Base-by-base conservation (phyloP, 331 rosid species). In the Arachis monticola region DNA sequence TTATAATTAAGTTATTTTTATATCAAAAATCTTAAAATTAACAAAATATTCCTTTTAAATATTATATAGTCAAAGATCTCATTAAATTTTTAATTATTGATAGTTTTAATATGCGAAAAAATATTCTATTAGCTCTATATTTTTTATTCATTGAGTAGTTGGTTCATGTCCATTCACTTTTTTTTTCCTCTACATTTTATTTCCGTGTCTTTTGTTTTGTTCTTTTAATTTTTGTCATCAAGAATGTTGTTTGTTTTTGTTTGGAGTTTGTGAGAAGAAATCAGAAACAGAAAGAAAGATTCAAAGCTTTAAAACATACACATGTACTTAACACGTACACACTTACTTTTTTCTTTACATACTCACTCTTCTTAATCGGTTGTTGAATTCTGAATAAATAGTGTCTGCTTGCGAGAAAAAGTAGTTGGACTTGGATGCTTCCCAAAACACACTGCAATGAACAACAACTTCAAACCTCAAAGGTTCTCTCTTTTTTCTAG, bases 381-480 rank as follows among this genome's bases (percentile, higher is more conserved):
- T 66, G 59, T 60, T 70, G 60, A 55, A n/a, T 55, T 5, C 60
- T 13, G 57, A 51, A 51, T 11, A 51, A 51, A 51, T 10, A 14
- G 22, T 64, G 60, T 67, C 81, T 74, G 48, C 41, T 60, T 75
- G 30, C 66, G 64, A 44, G 60, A 32, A 46, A 2, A 13, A 63
- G 41, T 51, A 8, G 35, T 68, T 83, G 61, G 2, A 8, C 22
- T 68, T 83, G 61, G 2, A 57, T 57, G 30, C 3, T 22, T 55
- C 63, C n/a, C 46, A 63, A 27, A 2, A 0, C 50, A 17, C 72
- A 12, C 58, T 60, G 3, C 67, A 1, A 32, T 52, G 45, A 81
- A 72, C 10, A 2, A 11, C 44, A 66, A 42, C 41, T 38, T 73
- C 35, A 40, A 27, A 0, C 35, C 50, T 61, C 45, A 44, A 10